Evolutionary conservation across 176 grass and related monocot genomes (phyloP), one percentile per base, ranked within the genome.

Genomic region (Oryza officinalis): DNA sequence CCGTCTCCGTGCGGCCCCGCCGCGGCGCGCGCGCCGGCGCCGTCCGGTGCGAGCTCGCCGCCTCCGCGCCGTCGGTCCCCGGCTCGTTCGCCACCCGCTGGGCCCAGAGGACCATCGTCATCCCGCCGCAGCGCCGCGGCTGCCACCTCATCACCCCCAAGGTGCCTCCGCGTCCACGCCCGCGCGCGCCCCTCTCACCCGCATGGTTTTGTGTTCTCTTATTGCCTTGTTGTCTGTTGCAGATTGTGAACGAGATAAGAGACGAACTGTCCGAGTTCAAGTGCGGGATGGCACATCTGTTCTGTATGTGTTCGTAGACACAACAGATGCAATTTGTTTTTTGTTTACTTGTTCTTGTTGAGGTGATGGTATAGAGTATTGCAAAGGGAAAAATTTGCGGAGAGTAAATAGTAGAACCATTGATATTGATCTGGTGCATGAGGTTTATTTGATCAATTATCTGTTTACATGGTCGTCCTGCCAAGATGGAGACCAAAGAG

Each of bases 71-170:
- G 3, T 52, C 85, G 23, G 69, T 68, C 5, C 43, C 90, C n/a
- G 88, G 84, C 5, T 31, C 96, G 18, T 60, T 92, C 91, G 80
- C 77, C 18, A 82, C 85, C 69, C 90, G 90, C 33, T 98, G 96
- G 96, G 87, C 96, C 50, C 96, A 98, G 87, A 98, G 73, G 87
- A 95, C 91, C 28, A 80, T 98, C 40, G 85, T 98, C 72, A 83
- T 98, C 85, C 96, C 96, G 52, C 78, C 89, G 27, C 91, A 95
- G 73, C 81, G 93, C 73, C 96, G 96, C 71, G 96, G 96, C 5
- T 98, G 96, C 83, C 93, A 95, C 79, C 93, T 98, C 87, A 87
- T 98, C 83, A 98, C 96, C 81, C 47, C 89, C 63, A 92, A 89
- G 87, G 93, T 87, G 8, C 52, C n/a, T 15, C 10, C 38, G 0